A percentile compares a stretch with the other conserved stretches of the same genome.
Evolutionary conservation across 768 basidiomycete genomes (phyloP).

Genomic region (Boletus sp.): DNA sequence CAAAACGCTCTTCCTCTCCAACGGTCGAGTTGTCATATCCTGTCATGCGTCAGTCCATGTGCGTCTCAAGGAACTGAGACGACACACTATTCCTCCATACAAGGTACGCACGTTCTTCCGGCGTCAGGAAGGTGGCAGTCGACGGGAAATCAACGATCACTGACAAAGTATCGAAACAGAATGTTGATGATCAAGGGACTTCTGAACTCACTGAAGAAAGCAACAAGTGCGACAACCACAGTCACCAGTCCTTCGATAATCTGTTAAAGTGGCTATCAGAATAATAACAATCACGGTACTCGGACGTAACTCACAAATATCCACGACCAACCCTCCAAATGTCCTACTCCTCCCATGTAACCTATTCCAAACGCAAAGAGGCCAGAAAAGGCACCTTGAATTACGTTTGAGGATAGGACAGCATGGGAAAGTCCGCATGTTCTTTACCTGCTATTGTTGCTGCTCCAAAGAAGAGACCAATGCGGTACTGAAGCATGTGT

Average conservation of each 20-base stretch:
- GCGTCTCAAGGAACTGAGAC: constrained; percentile 26
- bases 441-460: constrained; percentile 52
- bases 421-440: not conserved
- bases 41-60: constrained; percentile 48
- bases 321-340: constrained; percentile 61
- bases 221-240: constrained; percentile 50
- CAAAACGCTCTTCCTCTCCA: constrained; percentile 51
- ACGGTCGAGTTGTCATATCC: constrained; percentile 34
- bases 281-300: not conserved
- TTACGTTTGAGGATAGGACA: not conserved
- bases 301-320: constrained; percentile 47
- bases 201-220: constrained; percentile 43
- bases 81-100: constrained; percentile 17
- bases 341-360: constrained; percentile 46
- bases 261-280: not conserved
- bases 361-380: constrained; percentile 54
- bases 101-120: constrained; percentile 16
- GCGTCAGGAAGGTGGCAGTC: constrained; percentile 16
- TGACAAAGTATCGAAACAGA: constrained; percentile 16
- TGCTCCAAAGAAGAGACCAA: constrained; percentile 63
- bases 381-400: constrained; percentile 53
- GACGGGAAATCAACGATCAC: constrained; percentile 52
- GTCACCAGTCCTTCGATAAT: constrained; percentile 49
- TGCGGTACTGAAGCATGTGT: constrained; percentile 54
- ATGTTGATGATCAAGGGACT: not conserved